A percentile compares a stretch with the other conserved stretches of the same genome.
phyloP scores from a whole-genome alignment of 768 basidiomycete species.

The Suillus subalutaceus region DNA sequence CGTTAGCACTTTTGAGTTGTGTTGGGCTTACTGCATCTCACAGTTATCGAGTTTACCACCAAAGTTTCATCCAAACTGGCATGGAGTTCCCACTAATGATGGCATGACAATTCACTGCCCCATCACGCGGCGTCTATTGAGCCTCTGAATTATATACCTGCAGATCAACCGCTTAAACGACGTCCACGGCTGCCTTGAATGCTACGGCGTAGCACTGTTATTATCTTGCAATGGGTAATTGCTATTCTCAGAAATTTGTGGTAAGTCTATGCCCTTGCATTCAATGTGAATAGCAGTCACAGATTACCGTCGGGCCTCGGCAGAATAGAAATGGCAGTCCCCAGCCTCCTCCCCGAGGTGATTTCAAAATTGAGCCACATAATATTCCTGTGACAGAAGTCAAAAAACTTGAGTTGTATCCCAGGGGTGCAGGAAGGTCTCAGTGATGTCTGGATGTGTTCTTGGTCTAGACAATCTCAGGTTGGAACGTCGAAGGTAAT shows the following conservation, averaged over 20 bases:
- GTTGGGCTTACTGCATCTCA: not conserved
- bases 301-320: not conserved
- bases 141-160: not conserved
- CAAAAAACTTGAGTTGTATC: not conserved
- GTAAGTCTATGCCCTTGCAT: not conserved
- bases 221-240: not conserved
- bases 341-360: not conserved
- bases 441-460: conserved; percentile 16
- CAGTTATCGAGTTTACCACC: not conserved
- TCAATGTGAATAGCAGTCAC: not conserved
- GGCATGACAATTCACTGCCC: not conserved
- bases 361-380: not conserved
- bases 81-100: not conserved
- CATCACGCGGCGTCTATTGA: not conserved
- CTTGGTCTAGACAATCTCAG: too few relatives aligned
- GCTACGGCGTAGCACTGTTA: too few relatives aligned
- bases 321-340: not conserved
- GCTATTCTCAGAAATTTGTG: not conserved
- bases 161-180: not conserved
- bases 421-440: conserved; percentile 8
- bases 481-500: too few relatives aligned
- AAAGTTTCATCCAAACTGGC: not conserved
- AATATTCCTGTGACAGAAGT: not conserved
- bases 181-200: not conserved
- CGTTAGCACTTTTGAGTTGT: too few relatives aligned